phyloP scores from a whole-genome alignment of 371 early-diverging fungal genomes.

The Lichtheimia corymbifera region DNA sequence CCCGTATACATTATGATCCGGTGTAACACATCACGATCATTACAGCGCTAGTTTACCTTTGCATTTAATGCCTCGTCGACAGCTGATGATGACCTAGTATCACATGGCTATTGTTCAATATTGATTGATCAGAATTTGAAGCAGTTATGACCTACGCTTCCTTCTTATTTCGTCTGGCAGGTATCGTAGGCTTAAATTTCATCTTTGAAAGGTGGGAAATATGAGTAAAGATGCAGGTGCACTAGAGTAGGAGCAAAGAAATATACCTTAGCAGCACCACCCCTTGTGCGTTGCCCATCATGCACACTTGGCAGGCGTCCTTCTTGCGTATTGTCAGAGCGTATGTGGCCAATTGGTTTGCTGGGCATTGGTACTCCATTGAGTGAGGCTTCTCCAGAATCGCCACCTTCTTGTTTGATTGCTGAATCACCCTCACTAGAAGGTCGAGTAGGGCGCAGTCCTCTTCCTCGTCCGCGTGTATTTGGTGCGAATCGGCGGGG shows the following conservation, averaged over 20 bases:
- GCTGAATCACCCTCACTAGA: neutral
- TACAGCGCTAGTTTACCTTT: conserved; percentile 11
- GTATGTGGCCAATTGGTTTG: conserved; percentile 36
- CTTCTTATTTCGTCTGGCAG: conserved; percentile 63
- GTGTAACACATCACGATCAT: neutral
- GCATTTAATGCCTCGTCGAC: conserved; percentile 34
- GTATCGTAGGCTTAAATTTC: conserved; percentile 69
- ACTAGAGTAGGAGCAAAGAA: too few relatives aligned
- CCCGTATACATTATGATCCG: conserved; percentile 21
- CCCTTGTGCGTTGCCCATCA: conserved; percentile 48
- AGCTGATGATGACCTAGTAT: conserved; percentile 32
- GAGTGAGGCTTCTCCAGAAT: conserved; percentile 7
- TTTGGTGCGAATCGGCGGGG: conserved; percentile 43
- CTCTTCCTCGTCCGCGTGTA: conserved; percentile 21
- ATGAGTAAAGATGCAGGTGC: neutral
- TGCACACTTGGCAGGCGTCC: conserved; percentile 49
- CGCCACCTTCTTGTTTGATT: conserved; percentile 2
- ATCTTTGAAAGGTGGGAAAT: conserved; percentile 25
- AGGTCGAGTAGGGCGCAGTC: conserved; percentile 5
- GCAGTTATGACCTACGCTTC: conserved; percentile 45
- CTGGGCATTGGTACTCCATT: neutral
- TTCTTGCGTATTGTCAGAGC: conserved; percentile 30
- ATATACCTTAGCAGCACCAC: conserved; percentile 50
- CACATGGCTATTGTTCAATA: conserved; percentile 16
- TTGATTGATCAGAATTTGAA: neutral